phyloP scores from a whole-genome alignment of 345 rosid genomes.

The Arabis hirsuta region DNA sequence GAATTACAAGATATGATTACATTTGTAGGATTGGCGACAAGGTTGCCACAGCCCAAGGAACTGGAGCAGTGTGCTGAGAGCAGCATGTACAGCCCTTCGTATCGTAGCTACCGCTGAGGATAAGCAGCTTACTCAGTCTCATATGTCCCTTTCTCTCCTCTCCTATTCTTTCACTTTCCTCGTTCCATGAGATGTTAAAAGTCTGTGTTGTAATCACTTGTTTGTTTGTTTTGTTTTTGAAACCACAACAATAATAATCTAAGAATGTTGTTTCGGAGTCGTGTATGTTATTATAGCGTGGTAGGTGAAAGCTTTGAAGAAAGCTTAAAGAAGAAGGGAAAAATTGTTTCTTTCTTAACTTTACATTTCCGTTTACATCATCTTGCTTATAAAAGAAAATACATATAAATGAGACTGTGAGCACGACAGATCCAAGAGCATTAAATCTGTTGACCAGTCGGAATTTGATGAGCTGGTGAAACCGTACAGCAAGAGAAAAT shows the following conservation, averaged over 20 bases:
- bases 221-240: background rate
- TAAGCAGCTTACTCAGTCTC: background rate
- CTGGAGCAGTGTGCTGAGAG: conserved; percentile 85
- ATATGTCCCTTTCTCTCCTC: conserved; percentile 6
- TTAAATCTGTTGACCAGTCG: no score
- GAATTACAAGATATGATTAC: conserved; percentile 6
- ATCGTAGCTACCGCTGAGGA: conserved; percentile 67
- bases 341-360: no score
- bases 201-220: conserved; percentile 28
- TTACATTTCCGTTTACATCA: no score
- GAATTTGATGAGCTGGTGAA: no score
- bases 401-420: no score
- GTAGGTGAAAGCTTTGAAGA: no score
- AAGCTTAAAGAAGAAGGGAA: no score
- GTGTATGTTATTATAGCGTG: no score
- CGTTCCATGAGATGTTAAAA: conserved; percentile 11
- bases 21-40: conserved; percentile 75
- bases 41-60: conserved; percentile 79
- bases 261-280: conserved; percentile 1
- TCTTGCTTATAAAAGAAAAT: no score
- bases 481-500: no score
- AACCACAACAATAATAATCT: background rate
- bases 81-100: conserved; percentile 91
- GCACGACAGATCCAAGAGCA: no score
- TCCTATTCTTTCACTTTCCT: conserved; percentile 29